Base-by-base conservation (phyloP, 371 early-diverging fungal genomes). In the Conidiobolus incongruus region DNA sequence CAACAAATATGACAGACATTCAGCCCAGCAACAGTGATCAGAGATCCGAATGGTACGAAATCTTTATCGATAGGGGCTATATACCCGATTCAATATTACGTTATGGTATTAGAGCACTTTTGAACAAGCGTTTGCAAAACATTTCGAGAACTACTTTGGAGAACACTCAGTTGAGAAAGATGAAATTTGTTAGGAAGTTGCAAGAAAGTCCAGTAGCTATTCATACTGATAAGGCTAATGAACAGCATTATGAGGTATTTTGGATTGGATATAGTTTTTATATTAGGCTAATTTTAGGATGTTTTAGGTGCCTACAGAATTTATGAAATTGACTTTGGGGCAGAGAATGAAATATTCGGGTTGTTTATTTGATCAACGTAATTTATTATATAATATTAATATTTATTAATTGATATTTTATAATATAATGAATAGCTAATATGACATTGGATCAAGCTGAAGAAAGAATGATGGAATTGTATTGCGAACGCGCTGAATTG, bases 161-260 rank as follows among this genome's bases (percentile, higher is more conserved):
- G 20, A 41, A 50, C 11, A 24, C 40, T 16, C 38, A 47, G 32
- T 32, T 30, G 30, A 31, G 2, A 17, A 48, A 49, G 47, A 35
- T 37, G 34, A 43, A 12, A 8, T 71, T 58, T 47, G 48, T 66
- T 30, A 19, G 48, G 12, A 10, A 28, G 17, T 52, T 68, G n/a
- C 55, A 52, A 35, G 47, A 38, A 21, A 21, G 35, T 15, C 30
- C 44, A 11, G 60, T 70, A n/a, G 71, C 70, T 22, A 32, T 62
- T 16, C 44, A 66, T 42, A 68, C 72, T 8, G 59, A 66, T 24
- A 59, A 68, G 48, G 71, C 73, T 28, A 73, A 73, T 42, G 61
- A 73, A 47, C 73, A 73, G 56, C 70, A 69, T 46, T 65, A 72
- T 49, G 68, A 67, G 52, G 62, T 70, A 21, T 54, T 57, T 26